A percentile compares a stretch with the other conserved stretches of the same genome.
phyloP scores from a whole-genome alignment of 192 early-diverging fungal genomes.

The Allomyces arbusculus region DNA sequence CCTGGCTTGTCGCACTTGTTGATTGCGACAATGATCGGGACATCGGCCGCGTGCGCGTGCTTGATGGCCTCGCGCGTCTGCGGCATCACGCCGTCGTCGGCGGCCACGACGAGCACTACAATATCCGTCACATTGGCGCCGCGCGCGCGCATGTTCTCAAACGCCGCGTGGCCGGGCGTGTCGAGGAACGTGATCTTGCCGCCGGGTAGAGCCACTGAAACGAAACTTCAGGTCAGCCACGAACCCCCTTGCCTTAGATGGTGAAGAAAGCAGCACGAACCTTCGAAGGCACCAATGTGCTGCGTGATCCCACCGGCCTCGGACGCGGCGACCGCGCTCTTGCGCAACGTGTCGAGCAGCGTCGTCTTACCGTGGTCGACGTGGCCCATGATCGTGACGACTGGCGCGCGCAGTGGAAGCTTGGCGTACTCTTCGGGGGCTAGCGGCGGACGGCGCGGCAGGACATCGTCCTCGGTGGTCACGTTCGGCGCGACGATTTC shows the following conservation, averaged over 20 bases:
- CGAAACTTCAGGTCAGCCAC: too few species aligned
- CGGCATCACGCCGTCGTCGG: conserved; percentile 96
- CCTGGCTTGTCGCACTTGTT: conserved; percentile 95
- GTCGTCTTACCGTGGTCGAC: conserved; percentile 95
- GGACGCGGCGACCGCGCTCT: conserved; percentile 72
- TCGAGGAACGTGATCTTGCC: conserved; percentile 84
- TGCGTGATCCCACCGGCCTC: conserved; percentile 96
- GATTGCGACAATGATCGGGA: conserved; percentile 85
- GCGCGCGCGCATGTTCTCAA: conserved; percentile 79
- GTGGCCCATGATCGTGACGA: conserved; percentile 97
- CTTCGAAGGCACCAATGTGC: conserved; percentile 93
- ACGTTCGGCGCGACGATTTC: background rate
- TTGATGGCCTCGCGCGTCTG: conserved; percentile 91
- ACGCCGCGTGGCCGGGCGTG: conserved; percentile 92
- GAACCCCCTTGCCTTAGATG: too few species aligned
- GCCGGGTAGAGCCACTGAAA: conserved; percentile 34
- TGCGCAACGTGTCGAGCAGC: conserved; percentile 71
- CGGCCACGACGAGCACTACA: conserved; percentile 87
- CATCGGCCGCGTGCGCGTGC: conserved; percentile 62
- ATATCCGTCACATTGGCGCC: conserved; percentile 89
- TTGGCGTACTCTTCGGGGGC: conserved; percentile 49
- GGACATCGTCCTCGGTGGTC: conserved; percentile 10
- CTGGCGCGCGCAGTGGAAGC: conserved; percentile 59
- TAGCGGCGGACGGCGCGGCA: conserved; percentile 15
- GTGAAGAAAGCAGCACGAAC: conserved; percentile 4